Percentiles rank a stretch among this genome's conserved stretches.
These are phyloP conservation scores for Ustilago curta DNA, from an alignment of 1,284 basidiomycete genomes.

Conservation along the genomic window DNA sequence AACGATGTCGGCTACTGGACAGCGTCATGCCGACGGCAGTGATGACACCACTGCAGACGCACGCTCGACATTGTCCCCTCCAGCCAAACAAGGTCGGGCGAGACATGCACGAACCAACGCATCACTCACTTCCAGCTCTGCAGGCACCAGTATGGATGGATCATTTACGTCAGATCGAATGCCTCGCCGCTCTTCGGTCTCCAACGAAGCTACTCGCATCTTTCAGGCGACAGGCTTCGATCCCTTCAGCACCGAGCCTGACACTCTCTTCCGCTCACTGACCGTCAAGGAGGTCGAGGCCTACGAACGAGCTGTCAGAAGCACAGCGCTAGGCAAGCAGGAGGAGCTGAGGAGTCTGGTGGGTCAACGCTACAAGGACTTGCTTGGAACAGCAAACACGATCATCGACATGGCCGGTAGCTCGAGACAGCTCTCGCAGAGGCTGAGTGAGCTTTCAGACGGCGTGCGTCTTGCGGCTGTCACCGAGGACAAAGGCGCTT, in stretches of 20 bases:
- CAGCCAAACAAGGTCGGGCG: constrained; percentile 27
- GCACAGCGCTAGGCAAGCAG: constrained; percentile 44
- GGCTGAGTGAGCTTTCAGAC: constrained; percentile 34
- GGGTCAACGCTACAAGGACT: constrained; percentile 56
- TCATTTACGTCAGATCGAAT: constrained; percentile 6
- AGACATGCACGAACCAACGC: constrained; percentile 46
- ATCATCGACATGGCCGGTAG: constrained; percentile 59
- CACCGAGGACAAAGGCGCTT: constrained; percentile 8
- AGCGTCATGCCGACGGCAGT: constrained; percentile 7
- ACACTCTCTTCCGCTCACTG: constrained; percentile 44
- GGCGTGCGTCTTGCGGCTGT: constrained; percentile 21
- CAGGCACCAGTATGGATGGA: constrained; percentile 10
- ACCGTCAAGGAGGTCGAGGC: constrained; percentile 50
- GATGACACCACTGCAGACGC: constrained; percentile 3
- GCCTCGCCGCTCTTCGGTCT: constrained; percentile 14
- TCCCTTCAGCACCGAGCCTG: constrained; percentile 46
- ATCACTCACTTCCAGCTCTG: constrained; percentile 43
- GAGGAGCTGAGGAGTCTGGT: constrained; percentile 54
- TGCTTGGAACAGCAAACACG: constrained; percentile 59
- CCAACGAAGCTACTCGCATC: constrained; percentile 32
- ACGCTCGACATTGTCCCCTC: constrained; percentile 10
- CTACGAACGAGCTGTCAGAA: constrained; percentile 36
- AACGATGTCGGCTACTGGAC: constrained; percentile 18
- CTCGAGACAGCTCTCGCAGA: constrained; percentile 39
- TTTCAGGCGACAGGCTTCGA: constrained; percentile 47